Evolutionary conservation across 768 basidiomycete species (phyloP).

Genomic region (Suillus cothurnatus): DNA sequence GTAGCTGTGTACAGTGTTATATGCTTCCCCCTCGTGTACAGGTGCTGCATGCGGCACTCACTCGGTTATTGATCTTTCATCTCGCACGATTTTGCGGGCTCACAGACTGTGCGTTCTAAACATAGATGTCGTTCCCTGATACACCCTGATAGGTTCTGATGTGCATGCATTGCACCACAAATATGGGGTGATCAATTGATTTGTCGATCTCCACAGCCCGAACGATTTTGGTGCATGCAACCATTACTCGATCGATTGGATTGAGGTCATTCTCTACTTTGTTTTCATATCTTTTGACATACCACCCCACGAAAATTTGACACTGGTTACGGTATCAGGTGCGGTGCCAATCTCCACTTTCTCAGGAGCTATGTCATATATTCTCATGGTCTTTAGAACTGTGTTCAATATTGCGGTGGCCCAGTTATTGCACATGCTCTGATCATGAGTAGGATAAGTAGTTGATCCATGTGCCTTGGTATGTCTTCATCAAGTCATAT

Average conservation of each 20-base stretch:
- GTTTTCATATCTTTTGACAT: neutral
- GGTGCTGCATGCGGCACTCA: neutral
- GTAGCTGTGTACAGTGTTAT: neutral
- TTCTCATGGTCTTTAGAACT: conserved; percentile 5
- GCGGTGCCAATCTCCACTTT: conserved; percentile 1
- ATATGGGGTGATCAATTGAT: neutral
- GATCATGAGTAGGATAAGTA: conserved; percentile 11
- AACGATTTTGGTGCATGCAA: neutral
- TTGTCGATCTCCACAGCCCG: neutral
- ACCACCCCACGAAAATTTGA: neutral
- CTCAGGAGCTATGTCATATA: neutral
- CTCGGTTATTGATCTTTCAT: neutral
- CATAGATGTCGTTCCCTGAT: neutral
- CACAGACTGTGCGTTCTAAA: neutral
- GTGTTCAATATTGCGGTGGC: conserved; percentile 1
- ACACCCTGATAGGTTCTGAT: neutral
- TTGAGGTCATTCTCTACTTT: neutral
- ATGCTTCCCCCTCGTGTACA: neutral
- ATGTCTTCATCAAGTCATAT: neutral
- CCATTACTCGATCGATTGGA: neutral
- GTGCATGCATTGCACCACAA: neutral
- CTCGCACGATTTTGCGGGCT: neutral
- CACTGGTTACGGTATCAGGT: neutral
- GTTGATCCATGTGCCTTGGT: neutral
- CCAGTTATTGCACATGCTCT: conserved; percentile 16